phyloP scores from a whole-genome alignment of 805 yeast species.

The Naumovozyma dairenensis region DNA sequence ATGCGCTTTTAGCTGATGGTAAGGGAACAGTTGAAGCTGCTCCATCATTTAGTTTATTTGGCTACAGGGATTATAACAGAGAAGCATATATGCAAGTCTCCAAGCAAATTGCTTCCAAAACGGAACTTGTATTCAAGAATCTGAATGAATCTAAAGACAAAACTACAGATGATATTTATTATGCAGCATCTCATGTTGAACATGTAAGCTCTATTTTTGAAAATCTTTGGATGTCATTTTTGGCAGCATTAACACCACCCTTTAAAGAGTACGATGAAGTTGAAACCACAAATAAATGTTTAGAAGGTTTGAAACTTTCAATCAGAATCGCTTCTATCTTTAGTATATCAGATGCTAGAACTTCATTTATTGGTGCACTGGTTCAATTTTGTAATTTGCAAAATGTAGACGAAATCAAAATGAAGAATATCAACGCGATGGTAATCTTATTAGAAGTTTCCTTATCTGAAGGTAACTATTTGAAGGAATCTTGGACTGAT shows the following conservation, averaged over 20 bases:
- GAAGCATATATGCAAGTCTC: constrained; percentile 92
- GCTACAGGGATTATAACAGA: constrained; percentile 58
- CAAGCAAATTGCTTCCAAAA: constrained; percentile 78
- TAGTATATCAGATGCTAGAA: constrained; percentile 73
- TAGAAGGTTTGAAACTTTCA: constrained; percentile 80
- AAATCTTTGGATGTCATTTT: constrained; percentile 90
- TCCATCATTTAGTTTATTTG: constrained; percentile 47
- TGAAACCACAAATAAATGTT: constrained; percentile 55
- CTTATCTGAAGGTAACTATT: constrained; percentile 63
- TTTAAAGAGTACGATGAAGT: constrained; percentile 79
- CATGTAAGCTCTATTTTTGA: constrained; percentile 92
- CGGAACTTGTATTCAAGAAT: constrained; percentile 70
- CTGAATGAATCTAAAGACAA: constrained; percentile 42
- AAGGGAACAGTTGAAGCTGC: constrained; percentile 28
- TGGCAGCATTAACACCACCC: constrained; percentile 91
- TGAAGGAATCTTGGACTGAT: constrained; percentile 76
- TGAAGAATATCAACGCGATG: constrained; percentile 76
- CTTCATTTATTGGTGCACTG: constrained; percentile 82
- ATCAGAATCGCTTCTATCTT: constrained; percentile 77
- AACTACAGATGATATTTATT: constrained; percentile 44
- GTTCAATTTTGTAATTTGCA: constrained; percentile 77
- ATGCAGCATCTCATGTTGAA: constrained; percentile 77
- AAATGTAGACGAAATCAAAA: constrained; percentile 65
- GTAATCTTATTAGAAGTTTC: constrained; percentile 67
- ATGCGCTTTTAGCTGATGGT: constrained; percentile 70